Conservation (phyloP, 2,329 filamentous ascomycete genomes). For the Cordyceps cateniannulata region DNA sequence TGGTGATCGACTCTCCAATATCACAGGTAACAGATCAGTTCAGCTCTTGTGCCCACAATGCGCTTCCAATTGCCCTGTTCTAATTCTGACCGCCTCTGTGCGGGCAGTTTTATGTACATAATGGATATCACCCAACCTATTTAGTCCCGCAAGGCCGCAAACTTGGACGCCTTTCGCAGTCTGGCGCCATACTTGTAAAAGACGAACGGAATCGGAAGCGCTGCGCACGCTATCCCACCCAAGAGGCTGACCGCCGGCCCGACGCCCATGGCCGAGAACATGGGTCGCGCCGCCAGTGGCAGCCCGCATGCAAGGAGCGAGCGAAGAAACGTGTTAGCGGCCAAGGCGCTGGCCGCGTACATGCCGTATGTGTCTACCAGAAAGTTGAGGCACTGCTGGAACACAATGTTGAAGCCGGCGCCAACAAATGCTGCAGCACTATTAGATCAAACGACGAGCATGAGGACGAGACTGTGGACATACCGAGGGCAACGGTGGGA, state of each 20-base stretch:
- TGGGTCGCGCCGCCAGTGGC: conserved; percentile 50
- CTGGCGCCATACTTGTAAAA: conserved; percentile 46
- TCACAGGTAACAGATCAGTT: too few relatives aligned
- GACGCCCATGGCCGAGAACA: conserved; percentile 54
- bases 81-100: neutral
- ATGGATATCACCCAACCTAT: neutral
- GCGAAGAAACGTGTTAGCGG: conserved; percentile 56
- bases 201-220: conserved; percentile 51
- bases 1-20: too few relatives aligned
- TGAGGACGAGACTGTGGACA: conserved; percentile 7
- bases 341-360: conserved; percentile 57
- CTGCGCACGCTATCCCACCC: conserved; percentile 35
- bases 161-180: conserved; percentile 34
- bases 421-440: conserved; percentile 30
- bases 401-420: conserved; percentile 34
- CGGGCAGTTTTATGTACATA: neutral
- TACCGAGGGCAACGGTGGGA: neutral
- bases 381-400: conserved; percentile 49
- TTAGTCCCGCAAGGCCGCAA: conserved; percentile 24
- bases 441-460: conserved; percentile 35
- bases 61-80: neutral
- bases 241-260: conserved; percentile 51
- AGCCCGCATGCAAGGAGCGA: conserved; percentile 44
- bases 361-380: conserved; percentile 47
- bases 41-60: neutral